Evolutionary conservation across 495 filamentous ascomycete genomes (phyloP), one percentile per base, ranked within the genome.

Genomic region (Penicillium cataractarum): DNA sequence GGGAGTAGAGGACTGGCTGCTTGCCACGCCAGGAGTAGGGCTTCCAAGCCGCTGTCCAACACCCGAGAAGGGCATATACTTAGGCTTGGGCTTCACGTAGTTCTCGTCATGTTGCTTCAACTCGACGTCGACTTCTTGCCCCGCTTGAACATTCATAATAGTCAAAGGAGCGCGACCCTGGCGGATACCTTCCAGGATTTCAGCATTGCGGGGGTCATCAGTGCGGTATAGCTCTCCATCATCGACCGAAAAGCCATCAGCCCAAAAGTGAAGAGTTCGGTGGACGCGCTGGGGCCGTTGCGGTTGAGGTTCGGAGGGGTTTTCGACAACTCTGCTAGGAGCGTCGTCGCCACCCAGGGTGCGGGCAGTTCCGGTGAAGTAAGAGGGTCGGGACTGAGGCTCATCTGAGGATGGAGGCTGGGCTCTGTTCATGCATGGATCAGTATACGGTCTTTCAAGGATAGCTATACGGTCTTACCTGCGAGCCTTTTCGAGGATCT

Each of bases 191-290:
- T 89, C 83, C 22, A 99, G 80, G 57, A 92, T 91, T 27, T 86
- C 86, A 21, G 87, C 86, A 69, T 97, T 96, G 6, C 85, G 85
- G 17, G 95, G 92, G 72, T 98, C 93, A 66, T 96, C 91, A 58
- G 92, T 93, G 33, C 90, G 86, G 68, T 87, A 92, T 9, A 99
- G 86, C n/a, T 89, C 87, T 21, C 95, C 95, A 69, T 98, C 93
- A 64, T 97, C 96, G 37, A 99, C 88, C 49, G 92, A 97, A 70
- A 98, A 97, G 3, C 95, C 95, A 75, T 99, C 90, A 15, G 83
- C 79, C 95, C 95, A 99, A 62, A 99, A 89, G 67, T 97, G 93
- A 40, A 99, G 83, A 19, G 85, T 86, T 40, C 93, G 86, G 42
- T 85, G 83, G 13, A 86, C 84, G n/a, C 83, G 76, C 57, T 78